Evolutionary conservation across 352 stramenopile genomes (phyloP).

Genomic region (Phytophthora quininea): DNA sequence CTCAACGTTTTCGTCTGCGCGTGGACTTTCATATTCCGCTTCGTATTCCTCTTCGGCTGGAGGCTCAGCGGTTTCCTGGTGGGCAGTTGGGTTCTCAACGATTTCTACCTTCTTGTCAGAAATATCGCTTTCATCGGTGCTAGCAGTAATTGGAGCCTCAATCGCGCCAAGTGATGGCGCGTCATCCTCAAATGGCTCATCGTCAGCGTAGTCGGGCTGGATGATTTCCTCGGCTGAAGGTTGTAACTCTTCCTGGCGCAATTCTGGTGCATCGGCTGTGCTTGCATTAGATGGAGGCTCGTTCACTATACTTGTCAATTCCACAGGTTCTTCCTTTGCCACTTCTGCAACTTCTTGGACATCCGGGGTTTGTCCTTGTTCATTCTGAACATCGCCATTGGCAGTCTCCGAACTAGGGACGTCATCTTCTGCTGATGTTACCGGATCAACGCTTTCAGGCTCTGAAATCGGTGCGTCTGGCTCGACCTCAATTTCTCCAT

Average conservation of each 20-base stretch:
- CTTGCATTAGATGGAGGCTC: slow-evolving; percentile 2
- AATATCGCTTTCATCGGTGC: background rate
- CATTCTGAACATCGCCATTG: background rate
- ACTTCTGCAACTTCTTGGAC: background rate
- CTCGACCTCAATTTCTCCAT: background rate
- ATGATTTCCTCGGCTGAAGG: background rate
- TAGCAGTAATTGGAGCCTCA: background rate
- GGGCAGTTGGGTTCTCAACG: background rate
- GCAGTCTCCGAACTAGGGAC: background rate
- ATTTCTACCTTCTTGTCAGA: background rate
- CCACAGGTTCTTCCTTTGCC: background rate
- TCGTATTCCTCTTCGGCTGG: background rate
- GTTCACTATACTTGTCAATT: background rate
- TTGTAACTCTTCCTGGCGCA: slow-evolving; percentile 2
- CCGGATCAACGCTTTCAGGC: background rate
- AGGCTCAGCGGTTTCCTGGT: background rate
- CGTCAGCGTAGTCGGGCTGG: slow-evolving; percentile 13
- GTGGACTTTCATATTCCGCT: background rate
- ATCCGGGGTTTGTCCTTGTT: background rate
- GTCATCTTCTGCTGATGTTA: background rate
- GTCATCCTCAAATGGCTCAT: slow-evolving; percentile 11
- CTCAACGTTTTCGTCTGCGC: slow-evolving; percentile 1
- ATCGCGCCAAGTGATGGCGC: background rate
- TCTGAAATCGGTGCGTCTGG: slow-evolving; percentile 1
- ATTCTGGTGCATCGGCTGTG: slow-evolving; percentile 9